Conservation (phyloP, 1,284 basidiomycete species). For the Trametes polyzona region DNA sequence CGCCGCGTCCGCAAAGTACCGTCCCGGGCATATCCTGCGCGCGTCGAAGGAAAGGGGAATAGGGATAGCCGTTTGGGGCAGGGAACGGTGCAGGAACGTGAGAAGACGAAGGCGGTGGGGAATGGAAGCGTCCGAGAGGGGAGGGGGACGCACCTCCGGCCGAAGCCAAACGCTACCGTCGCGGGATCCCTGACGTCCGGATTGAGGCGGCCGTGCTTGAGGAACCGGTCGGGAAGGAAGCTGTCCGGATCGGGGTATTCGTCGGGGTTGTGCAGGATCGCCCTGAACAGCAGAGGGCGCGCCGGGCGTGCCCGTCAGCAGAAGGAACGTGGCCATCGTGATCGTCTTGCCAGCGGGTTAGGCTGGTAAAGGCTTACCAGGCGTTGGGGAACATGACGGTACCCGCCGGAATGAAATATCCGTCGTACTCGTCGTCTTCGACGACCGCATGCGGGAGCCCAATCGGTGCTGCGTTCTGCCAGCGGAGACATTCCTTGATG, state of each 20-base stretch:
- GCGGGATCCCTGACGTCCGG: conserved; percentile 20
- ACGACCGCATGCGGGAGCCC: conserved; percentile 17
- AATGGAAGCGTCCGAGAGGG: not conserved
- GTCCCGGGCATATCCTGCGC: conserved; percentile 27
- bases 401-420: conserved; percentile 29
- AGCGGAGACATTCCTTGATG: conserved; percentile 25
- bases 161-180: conserved; percentile 25
- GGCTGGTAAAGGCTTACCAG: conserved; percentile 10
- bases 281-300: conserved; percentile 9
- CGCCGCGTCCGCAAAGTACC: conserved; percentile 23
- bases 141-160: conserved; percentile 17
- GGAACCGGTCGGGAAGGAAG: conserved; percentile 29
- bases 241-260: conserved; percentile 28
- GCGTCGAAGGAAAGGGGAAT: not conserved
- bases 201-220: conserved; percentile 24
- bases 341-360: no score
- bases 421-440: conserved; percentile 26
- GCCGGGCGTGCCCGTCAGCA: no score
- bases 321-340: no score
- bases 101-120: no score
- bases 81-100: no score
- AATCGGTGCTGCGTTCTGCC: conserved; percentile 19
- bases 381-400: conserved; percentile 29
- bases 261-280: conserved; percentile 26
- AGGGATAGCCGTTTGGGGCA: no score